phyloP scores from a whole-genome alignment of 164 flowering plant genomes.

The Sedum album region DNA sequence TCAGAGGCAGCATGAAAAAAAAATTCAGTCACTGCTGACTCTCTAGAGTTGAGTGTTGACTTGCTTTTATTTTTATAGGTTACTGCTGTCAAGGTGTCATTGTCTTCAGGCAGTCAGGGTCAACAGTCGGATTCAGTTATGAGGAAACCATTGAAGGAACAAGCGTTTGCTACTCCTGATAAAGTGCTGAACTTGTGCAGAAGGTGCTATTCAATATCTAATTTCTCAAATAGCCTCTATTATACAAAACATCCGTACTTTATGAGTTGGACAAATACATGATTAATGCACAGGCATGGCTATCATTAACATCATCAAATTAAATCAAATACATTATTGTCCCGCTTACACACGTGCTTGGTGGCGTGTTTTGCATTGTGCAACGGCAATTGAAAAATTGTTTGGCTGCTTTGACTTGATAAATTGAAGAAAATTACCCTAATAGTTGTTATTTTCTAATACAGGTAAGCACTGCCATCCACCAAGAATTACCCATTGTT shows the following conservation, averaged over 20 bases:
- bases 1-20: not conserved
- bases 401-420: not conserved
- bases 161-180: conserved; percentile 91
- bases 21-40: not conserved
- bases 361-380: not conserved
- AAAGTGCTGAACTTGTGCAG: conserved; percentile 88
- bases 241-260: not conserved
- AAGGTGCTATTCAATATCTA: conserved; percentile 70
- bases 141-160: conserved; percentile 79
- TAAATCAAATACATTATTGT: too few relatives aligned
- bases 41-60: conserved; percentile 1
- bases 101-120: conserved; percentile 65
- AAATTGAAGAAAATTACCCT: not conserved
- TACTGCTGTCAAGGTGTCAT: conserved; percentile 82
- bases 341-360: not conserved
- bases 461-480: conserved; percentile 68
- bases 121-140: conserved; percentile 48
- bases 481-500: conserved; percentile 69
- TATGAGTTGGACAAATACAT: not conserved
- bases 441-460: conserved; percentile 6
- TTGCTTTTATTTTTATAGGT: conserved; percentile 37
- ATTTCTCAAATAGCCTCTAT: not conserved
- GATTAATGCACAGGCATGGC: not conserved
- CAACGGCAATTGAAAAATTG: not conserved
- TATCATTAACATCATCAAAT: not conserved